phyloP scores from a whole-genome alignment of 495 filamentous ascomycete genomes.

The Aspergillus cristatus region DNA sequence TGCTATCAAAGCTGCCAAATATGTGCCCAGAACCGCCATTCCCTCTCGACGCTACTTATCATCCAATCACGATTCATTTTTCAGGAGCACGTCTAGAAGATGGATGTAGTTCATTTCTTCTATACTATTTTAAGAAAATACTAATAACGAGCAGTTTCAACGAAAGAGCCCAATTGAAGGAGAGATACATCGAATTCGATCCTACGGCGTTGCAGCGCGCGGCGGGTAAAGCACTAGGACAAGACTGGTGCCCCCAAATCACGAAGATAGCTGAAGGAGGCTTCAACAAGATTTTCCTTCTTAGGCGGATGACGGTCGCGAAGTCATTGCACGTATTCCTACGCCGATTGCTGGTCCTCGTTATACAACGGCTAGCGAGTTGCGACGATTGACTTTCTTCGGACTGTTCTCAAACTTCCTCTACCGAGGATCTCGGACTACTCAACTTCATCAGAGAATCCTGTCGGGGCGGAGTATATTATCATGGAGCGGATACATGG shows the following conservation, averaged over 20 bases:
- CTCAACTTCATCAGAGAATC: conserved; percentile 18
- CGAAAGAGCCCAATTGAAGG: conserved; percentile 16
- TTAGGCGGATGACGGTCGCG: conserved; percentile 19
- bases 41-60: too few species aligned
- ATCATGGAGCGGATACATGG: conserved; percentile 28
- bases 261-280: conserved; percentile 26
- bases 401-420: conserved; percentile 21
- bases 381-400: conserved; percentile 32
- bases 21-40: too few species aligned
- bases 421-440: conserved; percentile 21
- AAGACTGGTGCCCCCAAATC: conserved; percentile 18
- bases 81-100: conserved; percentile 19
- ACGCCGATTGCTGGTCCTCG: conserved; percentile 23
- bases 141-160: conserved; percentile 15
- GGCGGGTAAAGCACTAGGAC: conserved; percentile 18
- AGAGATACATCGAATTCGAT: conserved; percentile 22
- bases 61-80: conserved; percentile 17
- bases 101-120: conserved; percentile 13
- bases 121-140: conserved; percentile 4
- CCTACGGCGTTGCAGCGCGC: conserved; percentile 23
- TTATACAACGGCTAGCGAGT: conserved; percentile 35
- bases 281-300: conserved; percentile 25
- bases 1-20: too few species aligned
- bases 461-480: conserved; percentile 29
- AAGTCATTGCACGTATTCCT: conserved; percentile 30